Percentiles rank a stretch among this genome's conserved stretches.
phyloP scores from a whole-genome alignment of 306 rosid genomes.

The Cucumis sativus region Cucumber_9930_V3 NC_026659.2:4300001-4300500 shows the following conservation, averaged over 20 bases:
- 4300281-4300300: not conserved
- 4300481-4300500: not conserved
- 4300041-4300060: not conserved
- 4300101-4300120: conserved; percentile 48
- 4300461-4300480: not conserved
- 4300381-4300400: not conserved
- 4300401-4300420: not conserved
- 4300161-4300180: conserved; percentile 49
- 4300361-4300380: not conserved
- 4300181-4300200: conserved; percentile 24
- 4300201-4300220: not conserved
- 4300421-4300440: not conserved
- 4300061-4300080: too few relatives aligned
- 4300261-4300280: not conserved
- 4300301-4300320: not conserved
- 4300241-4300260: not conserved
- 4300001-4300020: too few relatives aligned
- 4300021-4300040: not conserved
- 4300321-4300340: not conserved
- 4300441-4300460: not conserved
- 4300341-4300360: not conserved
- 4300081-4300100: not conserved
- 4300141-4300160: conserved; percentile 38
- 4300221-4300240: not conserved
- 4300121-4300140: conserved; percentile 42